Evolutionary conservation across 2,329 filamentous ascomycete species (phyloP).

Genomic region (Albifimbria verrucaria): DNA sequence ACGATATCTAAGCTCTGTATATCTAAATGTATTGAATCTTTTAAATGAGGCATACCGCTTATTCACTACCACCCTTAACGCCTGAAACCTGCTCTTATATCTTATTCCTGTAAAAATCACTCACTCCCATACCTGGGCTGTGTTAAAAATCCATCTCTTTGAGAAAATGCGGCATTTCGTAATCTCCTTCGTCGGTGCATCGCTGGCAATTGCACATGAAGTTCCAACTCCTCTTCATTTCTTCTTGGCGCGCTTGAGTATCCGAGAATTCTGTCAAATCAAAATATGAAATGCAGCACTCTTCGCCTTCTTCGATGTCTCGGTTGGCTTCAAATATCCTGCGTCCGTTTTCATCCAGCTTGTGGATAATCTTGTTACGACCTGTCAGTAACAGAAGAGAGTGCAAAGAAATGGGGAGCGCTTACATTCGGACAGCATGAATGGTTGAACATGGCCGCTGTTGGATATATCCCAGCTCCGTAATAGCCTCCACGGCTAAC

Average conservation of each 20-base stretch:
- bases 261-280: constrained; percentile 7
- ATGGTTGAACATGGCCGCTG: constrained; percentile 12
- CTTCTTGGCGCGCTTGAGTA: constrained; percentile 3
- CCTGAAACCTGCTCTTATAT: too few relatives aligned
- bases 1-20: too few relatives aligned
- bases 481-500: constrained; percentile 9
- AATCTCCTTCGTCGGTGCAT: constrained; percentile 7
- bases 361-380: constrained; percentile 7
- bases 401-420: not conserved
- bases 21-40: too few relatives aligned
- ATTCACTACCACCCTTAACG: too few relatives aligned
- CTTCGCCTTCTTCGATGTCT: constrained; percentile 9
- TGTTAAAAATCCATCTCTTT: constrained; percentile 2
- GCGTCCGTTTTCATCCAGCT: constrained; percentile 5
- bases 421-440: constrained; percentile 13
- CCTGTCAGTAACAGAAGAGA: not conserved
- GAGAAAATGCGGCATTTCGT: constrained; percentile 2
- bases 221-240: constrained; percentile 5
- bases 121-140: too few relatives aligned
- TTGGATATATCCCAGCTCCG: constrained; percentile 10
- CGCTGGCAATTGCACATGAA: constrained; percentile 9
- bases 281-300: constrained; percentile 13
- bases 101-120: too few relatives aligned
- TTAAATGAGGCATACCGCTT: too few relatives aligned
- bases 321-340: constrained; percentile 8